Conservation (phyloP, 2,329 filamentous ascomycete species). For the Elsinoe ampelina region DNA sequence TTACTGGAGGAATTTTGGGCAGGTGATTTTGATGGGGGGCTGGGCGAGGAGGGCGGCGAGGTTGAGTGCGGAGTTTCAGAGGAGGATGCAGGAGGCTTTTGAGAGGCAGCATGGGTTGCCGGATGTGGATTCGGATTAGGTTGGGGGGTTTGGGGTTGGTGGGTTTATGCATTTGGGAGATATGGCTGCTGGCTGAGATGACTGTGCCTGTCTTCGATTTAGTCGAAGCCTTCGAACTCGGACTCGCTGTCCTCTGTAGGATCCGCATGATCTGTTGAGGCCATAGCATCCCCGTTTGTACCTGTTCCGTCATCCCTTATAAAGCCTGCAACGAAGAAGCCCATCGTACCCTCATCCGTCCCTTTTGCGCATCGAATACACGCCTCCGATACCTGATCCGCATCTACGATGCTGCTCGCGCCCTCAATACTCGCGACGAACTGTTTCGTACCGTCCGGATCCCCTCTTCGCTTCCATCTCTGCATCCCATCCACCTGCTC, state of each 20-base stretch:
- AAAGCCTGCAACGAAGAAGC: slow-evolving; percentile 91
- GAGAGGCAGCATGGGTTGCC: too few relatives aligned
- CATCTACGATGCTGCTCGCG: slow-evolving; percentile 23
- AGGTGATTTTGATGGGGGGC: too few relatives aligned
- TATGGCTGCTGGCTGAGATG: too few relatives aligned
- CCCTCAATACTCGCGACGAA: slow-evolving; percentile 16
- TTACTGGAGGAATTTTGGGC: neutral
- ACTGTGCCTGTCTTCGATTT: neutral
- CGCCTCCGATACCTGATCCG: slow-evolving; percentile 19
- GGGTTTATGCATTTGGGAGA: too few relatives aligned
- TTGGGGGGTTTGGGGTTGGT: too few relatives aligned
- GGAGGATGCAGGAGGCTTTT: too few relatives aligned
- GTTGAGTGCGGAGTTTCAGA: too few relatives aligned
- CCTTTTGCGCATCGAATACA: slow-evolving; percentile 23
- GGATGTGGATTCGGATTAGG: too few relatives aligned
- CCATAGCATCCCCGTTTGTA: too few relatives aligned
- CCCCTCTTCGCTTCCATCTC: slow-evolving; percentile 58
- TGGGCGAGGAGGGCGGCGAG: too few relatives aligned
- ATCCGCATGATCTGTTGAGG: neutral
- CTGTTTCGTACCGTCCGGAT: slow-evolving; percentile 28
- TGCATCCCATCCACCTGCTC: slow-evolving; percentile 69
- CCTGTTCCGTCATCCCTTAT: slow-evolving; percentile 43
- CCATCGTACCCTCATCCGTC: slow-evolving; percentile 59
- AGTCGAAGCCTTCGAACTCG: slow-evolving; percentile 7
- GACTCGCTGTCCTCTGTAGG: neutral